Conservation (phyloP, 352 stramenopile species). For the Pythium brachiatum region DNA sequence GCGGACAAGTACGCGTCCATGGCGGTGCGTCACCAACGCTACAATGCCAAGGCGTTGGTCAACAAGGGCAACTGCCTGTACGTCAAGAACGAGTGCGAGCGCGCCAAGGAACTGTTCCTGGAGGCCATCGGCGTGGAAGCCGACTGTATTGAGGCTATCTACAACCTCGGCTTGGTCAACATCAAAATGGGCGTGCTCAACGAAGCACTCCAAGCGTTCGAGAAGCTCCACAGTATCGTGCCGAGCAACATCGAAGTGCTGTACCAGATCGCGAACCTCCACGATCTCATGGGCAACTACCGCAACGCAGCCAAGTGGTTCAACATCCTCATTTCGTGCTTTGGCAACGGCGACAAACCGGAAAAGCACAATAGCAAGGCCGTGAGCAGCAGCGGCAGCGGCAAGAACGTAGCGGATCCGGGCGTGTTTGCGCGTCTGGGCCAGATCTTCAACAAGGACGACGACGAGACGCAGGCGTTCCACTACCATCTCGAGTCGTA, state of each 20-base stretch:
- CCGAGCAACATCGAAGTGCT: conserved; percentile 91
- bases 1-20: conserved; percentile 92
- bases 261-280: conserved; percentile 95
- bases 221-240: conserved; percentile 96
- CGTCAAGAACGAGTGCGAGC: conserved; percentile 90
- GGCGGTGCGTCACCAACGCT: conserved; percentile 92
- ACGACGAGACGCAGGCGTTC: conserved; percentile 93
- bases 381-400: conserved; percentile 13
- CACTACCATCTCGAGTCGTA: conserved; percentile 96
- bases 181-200: conserved; percentile 87
- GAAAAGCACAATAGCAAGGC: conserved; percentile 35
- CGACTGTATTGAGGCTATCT: conserved; percentile 95
- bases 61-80: conserved; percentile 98
- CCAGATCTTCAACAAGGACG: conserved; percentile 93
- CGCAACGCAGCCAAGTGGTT: conserved; percentile 91
- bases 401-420: conserved; percentile 72
- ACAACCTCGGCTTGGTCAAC: conserved; percentile 93
- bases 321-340: conserved; percentile 93
- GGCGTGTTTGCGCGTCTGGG: conserved; percentile 87
- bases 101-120: conserved; percentile 94
- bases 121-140: conserved; percentile 94
- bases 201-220: conserved; percentile 94
- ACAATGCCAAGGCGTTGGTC: conserved; percentile 96
- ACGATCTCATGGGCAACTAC: conserved; percentile 91
- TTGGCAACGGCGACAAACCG: conserved; percentile 75